phyloP scores from a whole-genome alignment of 306 rosid species.

The Quercus cerris region DNA sequence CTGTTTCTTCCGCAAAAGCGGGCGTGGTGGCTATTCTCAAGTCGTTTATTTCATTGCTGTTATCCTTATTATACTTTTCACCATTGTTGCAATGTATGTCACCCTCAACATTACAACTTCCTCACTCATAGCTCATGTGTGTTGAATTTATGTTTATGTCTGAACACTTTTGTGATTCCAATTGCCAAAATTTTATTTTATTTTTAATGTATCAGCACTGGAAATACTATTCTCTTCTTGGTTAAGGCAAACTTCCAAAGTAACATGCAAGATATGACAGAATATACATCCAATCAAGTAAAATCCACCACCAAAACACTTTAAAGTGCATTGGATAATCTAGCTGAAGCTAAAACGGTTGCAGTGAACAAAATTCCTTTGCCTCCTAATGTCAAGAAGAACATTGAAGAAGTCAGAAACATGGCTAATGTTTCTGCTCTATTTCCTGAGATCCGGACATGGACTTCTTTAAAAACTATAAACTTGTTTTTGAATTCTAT shows the following conservation, averaged over 20 bases:
- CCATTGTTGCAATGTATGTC: background rate
- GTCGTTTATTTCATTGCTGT: background rate
- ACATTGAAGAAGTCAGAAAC: background rate
- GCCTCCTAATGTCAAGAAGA: background rate
- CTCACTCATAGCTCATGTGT: background rate
- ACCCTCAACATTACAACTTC: background rate
- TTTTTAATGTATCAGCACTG: background rate
- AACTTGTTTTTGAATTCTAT: background rate
- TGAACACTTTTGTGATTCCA: background rate
- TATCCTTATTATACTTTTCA: background rate
- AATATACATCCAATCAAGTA: background rate
- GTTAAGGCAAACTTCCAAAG: background rate
- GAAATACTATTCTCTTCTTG: background rate
- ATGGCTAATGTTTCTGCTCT: background rate
- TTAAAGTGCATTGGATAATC: background rate
- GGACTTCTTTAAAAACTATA: background rate
- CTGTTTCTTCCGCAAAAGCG: background rate
- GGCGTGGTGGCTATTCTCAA: background rate
- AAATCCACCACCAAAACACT: background rate
- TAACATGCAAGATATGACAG: background rate
- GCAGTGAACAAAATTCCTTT: background rate
- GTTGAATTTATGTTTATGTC: background rate
- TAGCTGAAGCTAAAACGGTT: background rate
- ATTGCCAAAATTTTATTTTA: background rate
- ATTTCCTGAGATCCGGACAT: background rate